Base-by-base conservation (phyloP, 306 rosid species). In the Alnus rubra region DNA sequence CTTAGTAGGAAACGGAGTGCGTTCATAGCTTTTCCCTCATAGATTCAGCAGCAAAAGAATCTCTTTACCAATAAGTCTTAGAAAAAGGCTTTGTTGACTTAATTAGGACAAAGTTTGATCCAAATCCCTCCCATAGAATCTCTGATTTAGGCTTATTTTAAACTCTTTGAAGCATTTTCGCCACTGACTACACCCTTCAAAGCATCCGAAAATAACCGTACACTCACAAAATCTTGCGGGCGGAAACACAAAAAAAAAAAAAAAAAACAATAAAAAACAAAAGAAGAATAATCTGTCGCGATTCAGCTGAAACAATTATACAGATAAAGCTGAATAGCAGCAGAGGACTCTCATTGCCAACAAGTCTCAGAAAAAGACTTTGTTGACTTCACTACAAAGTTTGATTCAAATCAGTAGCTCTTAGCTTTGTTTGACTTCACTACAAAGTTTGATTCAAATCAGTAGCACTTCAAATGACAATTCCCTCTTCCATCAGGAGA, bases 291-390 rank as follows among this genome's bases (percentile, higher is more conserved):
- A 14, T 63, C 47, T 33, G 9, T 54, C 23, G 44, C 23, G 15
- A 15, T 51, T 19, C 42, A 54, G 50, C 10, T 30, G 3, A 30
- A 73, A 64, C 63, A 70, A 13, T 47, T 23, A 52, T 23, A 11
- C 48, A 30, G 48, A 56, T 10, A 78, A 59, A 7, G 35, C 53
- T 45, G 72, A 82, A 65, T 16, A 47, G 54, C 65, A n/a, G 59
- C 42, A 48, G 63, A 12, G 16, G n/a, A 62, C 23, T 16, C 15
- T 64, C 70, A 58, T 64, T 6, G 1, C 44, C 1, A 1, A 55
- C 30, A 55, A 55, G n/a, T 64, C n/a, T 37, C 5, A 12, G 9
- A 37, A 33, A 64, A 35, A 37, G 9, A 11, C 12, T 33, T 14
- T 1, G 47, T 64, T 60, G 68, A 60, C 68, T 59, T 59, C 12